Base-by-base conservation (phyloP, 768 basidiomycete species). In the Termitomyces sp. region DNA sequence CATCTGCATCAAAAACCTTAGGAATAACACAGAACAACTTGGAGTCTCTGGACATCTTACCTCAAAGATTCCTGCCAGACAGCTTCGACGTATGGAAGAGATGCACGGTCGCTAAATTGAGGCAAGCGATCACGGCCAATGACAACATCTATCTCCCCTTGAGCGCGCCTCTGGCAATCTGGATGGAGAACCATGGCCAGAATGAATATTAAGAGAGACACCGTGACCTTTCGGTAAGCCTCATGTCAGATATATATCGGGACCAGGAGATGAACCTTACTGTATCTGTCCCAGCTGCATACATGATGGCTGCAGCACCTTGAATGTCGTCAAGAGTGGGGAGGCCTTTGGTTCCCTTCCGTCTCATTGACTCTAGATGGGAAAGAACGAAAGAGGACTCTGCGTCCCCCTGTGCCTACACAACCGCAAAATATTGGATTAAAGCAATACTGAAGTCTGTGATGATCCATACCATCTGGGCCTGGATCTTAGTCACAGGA, bases 131-230 rank as follows among this genome's bases (percentile, higher is more conserved):
- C 46, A 6, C 21, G 53, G 37, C 60, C 64, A 38, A 64, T 43
- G 17, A 64, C 54, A n/a, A 30, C 22, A 10, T 60, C 60, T 2
- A 60, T 56, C 26, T 65, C 64, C 19, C 54, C 53, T 26, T 61
- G 62, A 10, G 58, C 60, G 24, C 50, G 55, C 10, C 14, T 35
- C 47, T 65, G 64, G 17, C 26, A 52, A 3, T 58, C 53, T 17
- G 64, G 63, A 46, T 65, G 30, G 19, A 61, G 57, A 22, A 57
- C 53, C 60, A 65, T 62, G 12, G 59, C 51, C 12, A 62, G 34
- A 12, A 65, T 21, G 30, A 64, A 58, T 19, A 48, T 58, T 1
- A 34, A 42, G 17, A 60, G 38, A 21, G 50, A 51, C 28, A 42
- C 26, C 4, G 46, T 21, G 28, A 30, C 38, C 53, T 54, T 32